Percentiles rank a stretch among this genome's conserved stretches.
Conservation (phyloP, 2,329 filamentous ascomycete genomes). For the Waltergamsia citrina region DNA sequence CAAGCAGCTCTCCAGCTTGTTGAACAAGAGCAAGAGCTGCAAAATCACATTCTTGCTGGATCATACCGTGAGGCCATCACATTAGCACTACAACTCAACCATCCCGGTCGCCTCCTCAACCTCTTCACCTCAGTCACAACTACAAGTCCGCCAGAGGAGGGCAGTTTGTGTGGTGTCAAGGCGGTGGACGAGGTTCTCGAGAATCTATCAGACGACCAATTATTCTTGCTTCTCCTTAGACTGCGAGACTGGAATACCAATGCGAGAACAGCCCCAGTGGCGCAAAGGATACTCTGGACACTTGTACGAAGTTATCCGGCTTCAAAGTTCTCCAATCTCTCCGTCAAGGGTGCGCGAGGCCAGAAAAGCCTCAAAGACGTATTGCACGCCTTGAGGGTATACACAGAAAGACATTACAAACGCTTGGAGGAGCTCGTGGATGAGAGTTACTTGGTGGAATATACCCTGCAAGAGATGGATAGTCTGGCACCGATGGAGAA, state of each 20-base stretch:
- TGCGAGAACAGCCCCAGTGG: slow-evolving; percentile 72
- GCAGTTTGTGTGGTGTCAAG: slow-evolving; percentile 52
- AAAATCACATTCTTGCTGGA: slow-evolving; percentile 82
- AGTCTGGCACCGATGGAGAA: slow-evolving; percentile 42
- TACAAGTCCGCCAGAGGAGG: slow-evolving; percentile 46
- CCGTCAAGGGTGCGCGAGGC: slow-evolving; percentile 45
- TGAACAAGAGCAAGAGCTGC: slow-evolving; percentile 87
- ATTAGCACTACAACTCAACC: slow-evolving; percentile 85
- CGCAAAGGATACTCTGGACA: slow-evolving; percentile 75
- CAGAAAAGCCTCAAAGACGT: slow-evolving; percentile 72
- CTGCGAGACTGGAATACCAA: slow-evolving; percentile 98
- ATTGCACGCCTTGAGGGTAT: slow-evolving; percentile 75
- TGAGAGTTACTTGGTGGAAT: slow-evolving; percentile 90
- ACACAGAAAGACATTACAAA: slow-evolving; percentile 89
- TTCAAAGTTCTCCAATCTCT: slow-evolving; percentile 63
- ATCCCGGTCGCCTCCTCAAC: slow-evolving; percentile 75
- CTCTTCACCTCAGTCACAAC: slow-evolving; percentile 77
- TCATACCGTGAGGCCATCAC: slow-evolving; percentile 91
- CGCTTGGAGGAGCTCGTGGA: slow-evolving; percentile 83
- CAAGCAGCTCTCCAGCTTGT: slow-evolving; percentile 69
- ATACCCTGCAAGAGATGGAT: slow-evolving; percentile 90
- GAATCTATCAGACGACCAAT: slow-evolving; percentile 73
- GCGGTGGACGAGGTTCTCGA: slow-evolving; percentile 78
- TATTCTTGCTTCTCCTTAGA: slow-evolving; percentile 72
- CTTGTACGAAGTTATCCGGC: slow-evolving; percentile 76